Conservation (phyloP, 2,329 filamentous ascomycete species). For the Exophiala sideris region DNA sequence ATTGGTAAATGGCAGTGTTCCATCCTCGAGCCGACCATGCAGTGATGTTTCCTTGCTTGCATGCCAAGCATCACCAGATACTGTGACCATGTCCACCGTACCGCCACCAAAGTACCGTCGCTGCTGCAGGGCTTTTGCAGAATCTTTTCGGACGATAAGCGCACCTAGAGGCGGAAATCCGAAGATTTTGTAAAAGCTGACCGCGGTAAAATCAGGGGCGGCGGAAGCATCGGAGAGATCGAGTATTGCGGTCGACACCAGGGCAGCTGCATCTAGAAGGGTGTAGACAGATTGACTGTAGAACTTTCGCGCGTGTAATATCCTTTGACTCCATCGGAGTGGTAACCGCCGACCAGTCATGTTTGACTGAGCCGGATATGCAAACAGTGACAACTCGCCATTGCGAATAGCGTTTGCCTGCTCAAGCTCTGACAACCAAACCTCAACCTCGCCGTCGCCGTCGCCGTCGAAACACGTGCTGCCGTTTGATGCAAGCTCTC, state of each 20-base stretch:
- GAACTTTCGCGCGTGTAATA: slow-evolving; percentile 39
- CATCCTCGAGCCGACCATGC: slow-evolving; percentile 85
- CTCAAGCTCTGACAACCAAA: slow-evolving; percentile 56
- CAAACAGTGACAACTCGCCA: slow-evolving; percentile 55
- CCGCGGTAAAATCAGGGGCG: slow-evolving; percentile 77
- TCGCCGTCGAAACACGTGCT: slow-evolving; percentile 61
- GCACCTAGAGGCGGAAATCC: slow-evolving; percentile 90
- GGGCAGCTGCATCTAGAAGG: slow-evolving; percentile 78
- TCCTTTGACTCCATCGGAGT: slow-evolving; percentile 60
- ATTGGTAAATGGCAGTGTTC: slow-evolving; percentile 83
- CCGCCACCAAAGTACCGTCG: slow-evolving; percentile 89
- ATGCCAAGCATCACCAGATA: slow-evolving; percentile 77
- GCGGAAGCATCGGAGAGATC: slow-evolving; percentile 60
- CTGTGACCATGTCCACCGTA: slow-evolving; percentile 85
- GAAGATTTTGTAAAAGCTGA: slow-evolving; percentile 98
- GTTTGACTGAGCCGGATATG: slow-evolving; percentile 89
- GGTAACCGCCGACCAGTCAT: slow-evolving; percentile 80
- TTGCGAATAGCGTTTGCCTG: background rate
- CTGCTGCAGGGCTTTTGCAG: slow-evolving; percentile 60
- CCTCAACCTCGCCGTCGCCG: slow-evolving; percentile 57
- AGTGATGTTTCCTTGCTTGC: slow-evolving; percentile 67
- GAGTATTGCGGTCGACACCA: slow-evolving; percentile 72
- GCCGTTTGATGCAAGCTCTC: slow-evolving; percentile 65
- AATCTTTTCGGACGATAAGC: slow-evolving; percentile 72
- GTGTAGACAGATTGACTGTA: slow-evolving; percentile 53